phyloP scores from a whole-genome alignment of 1,139 yeast genomes.

The Debaryomyces singareniensis region DNA sequence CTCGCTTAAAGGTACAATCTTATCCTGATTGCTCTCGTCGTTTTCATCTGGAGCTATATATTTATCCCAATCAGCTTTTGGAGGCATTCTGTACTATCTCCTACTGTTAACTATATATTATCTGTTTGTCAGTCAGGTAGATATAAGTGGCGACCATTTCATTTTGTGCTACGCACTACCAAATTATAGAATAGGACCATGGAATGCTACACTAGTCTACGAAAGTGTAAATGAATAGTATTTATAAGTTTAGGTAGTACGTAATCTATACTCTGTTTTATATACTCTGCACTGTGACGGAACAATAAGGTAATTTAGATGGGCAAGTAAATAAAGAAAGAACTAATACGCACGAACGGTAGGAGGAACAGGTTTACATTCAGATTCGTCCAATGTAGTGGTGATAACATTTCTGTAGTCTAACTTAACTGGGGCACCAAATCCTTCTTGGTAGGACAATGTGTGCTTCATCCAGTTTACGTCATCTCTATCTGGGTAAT shows the following conservation, averaged over 20 bases:
- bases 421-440: slow-evolving; percentile 68
- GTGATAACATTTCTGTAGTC: slow-evolving; percentile 82
- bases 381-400: slow-evolving; percentile 80
- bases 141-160: too few species aligned
- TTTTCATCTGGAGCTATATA: slow-evolving; percentile 82
- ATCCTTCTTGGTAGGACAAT: slow-evolving; percentile 76
- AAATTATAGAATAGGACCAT: background rate
- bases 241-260: too few species aligned
- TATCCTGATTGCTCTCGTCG: slow-evolving; percentile 53
- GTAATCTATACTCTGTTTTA: too few species aligned
- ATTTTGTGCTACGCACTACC: slow-evolving; percentile 3
- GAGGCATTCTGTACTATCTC: slow-evolving; percentile 69
- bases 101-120: too few species aligned
- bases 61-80: slow-evolving; percentile 96
- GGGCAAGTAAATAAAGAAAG: too few species aligned
- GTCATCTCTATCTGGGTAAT: slow-evolving; percentile 93
- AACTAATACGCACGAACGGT: slow-evolving; percentile 83
- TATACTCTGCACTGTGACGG: too few species aligned
- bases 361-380: slow-evolving; percentile 95
- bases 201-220: too few species aligned
- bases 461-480: slow-evolving; percentile 97
- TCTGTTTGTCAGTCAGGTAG: too few species aligned
- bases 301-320: too few species aligned
- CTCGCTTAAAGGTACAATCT: slow-evolving; percentile 83
- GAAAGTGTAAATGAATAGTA: too few species aligned